Evolutionary conservation across 2,329 filamentous ascomycete species (phyloP), one percentile per base, ranked within the genome.

Genomic region (Colletotrichum shisoi): DNA sequence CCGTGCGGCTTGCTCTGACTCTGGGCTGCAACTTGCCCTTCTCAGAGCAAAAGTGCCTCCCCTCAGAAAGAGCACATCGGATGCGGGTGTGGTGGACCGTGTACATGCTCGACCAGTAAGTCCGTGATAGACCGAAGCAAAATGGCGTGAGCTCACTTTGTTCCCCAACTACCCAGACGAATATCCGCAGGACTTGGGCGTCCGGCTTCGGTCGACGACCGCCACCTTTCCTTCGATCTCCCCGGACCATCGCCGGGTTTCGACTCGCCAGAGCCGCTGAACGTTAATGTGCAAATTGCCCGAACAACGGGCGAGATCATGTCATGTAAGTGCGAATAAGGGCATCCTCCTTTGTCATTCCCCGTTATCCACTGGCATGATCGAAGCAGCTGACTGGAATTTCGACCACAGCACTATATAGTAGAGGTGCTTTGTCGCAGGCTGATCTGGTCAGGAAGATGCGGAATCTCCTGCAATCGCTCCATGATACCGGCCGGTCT

Each of bases 61-160:
- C 70, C 1, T 74, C 74, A 12, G 71, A 74, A 59, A 70, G 70
- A 17, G 71, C 70, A 2, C 74, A 75, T 15, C 57, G 71, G 0
- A 71, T 67, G 8, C 66, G 74, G 24, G 71, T 75, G 4, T 75
- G 73, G 73, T 75, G 74, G 74, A 75, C 74, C 6, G 71, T 68
- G 2, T 75, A 74, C 31, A 75, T 75, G 70, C 59, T 74, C n/a
- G 74, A 75, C 19, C 68, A 73, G 73, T 74, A 69, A 9, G 65
- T 31, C 24, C 2, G 3, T 4, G 3, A 0, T 12, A 1, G 2
- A 11, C 11, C 7, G 17, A 21, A 3, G 3, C 1, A 19, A 12
- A 19, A 17, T 3, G 8, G 15, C 2, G 1, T 5, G 27, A 11
- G 12, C 53, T 60, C 13, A 62, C 15, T 9, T 17, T 21, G 3